phyloP scores from a whole-genome alignment of 768 basidiomycete genomes.

The Lanmaoa pseudosensibilis region DNA sequence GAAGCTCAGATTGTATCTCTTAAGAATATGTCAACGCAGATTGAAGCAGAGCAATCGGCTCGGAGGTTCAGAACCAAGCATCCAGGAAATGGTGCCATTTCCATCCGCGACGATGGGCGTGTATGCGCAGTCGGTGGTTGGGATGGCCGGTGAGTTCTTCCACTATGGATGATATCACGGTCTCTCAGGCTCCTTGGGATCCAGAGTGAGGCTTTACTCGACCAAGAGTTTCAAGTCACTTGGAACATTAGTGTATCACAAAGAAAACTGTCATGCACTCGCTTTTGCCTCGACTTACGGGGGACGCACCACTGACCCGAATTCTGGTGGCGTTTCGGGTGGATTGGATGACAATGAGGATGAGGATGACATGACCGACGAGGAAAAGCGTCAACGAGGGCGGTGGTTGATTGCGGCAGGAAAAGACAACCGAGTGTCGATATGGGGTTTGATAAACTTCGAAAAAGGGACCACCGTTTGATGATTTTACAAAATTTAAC shows the following conservation, averaged over 20 bases:
- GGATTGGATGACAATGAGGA: conserved; percentile 32
- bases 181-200: not conserved
- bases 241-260: conserved; percentile 83
- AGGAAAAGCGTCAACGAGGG: conserved; percentile 45
- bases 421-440: conserved; percentile 66
- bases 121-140: conserved; percentile 90
- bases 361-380: conserved; percentile 48
- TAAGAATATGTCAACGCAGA: conserved; percentile 10
- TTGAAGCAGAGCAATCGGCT: conserved; percentile 22
- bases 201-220: conserved; percentile 80
- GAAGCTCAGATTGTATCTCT: not conserved
- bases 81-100: conserved; percentile 77
- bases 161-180: not conserved
- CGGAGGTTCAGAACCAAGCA: conserved; percentile 62
- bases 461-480: conserved; percentile 5
- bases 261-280: conserved; percentile 70
- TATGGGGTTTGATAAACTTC: conserved; percentile 65
- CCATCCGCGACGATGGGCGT: conserved; percentile 70
- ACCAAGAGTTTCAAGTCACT: conserved; percentile 78
- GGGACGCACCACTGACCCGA: conserved; percentile 11
- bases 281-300: conserved; percentile 54
- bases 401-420: conserved; percentile 66
- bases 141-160: conserved; percentile 79
- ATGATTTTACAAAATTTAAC: not conserved
- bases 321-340: not conserved